Base-by-base conservation (phyloP, 208 protist genomes). In the Trypanosoma mega region DNA sequence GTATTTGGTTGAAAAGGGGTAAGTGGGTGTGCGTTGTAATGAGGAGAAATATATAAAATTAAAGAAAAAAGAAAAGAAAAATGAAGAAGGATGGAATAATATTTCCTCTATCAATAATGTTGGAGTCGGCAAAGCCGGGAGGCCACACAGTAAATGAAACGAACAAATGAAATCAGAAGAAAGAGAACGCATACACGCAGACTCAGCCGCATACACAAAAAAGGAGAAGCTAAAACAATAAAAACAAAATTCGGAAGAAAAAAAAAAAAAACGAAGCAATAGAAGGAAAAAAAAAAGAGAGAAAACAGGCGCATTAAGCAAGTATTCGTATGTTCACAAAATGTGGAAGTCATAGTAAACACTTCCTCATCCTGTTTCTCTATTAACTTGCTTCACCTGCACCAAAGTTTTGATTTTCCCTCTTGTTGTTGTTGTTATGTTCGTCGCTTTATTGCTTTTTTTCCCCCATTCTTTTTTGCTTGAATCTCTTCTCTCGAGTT, bases 171-270 rank as follows among this genome's bases (percentile, higher is more conserved):
- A 36, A 54, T 24, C 21, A 37, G 27, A 33, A 56, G 11, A 43
- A 8, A 20, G 2, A 24, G 8, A 44, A 56, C 27, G 44, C 3
- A 27, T 54, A 41, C n/a, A 12, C 24, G 12, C 5, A 16, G 9
- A 47, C 31, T 7, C 29, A 37, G 7, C 21, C 20, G 6, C 31
- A 5, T 7, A 30, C 33, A 39, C 51, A 5, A 18, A 54, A 8
- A 6, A 34, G 4, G 34, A 24, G 47, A 51, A 54, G 27, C 1
- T 31, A 48, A 18, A 39, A 23, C 1, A 48, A 33, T 4, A 21
- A 30, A 46, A 2, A 24, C 2, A 59, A 45, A 26, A 23, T 27
- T 23, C 41, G 29, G 18, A 23, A 27, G 45, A 57, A 57, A 57
- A 43, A 53, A 62, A 11, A 31, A 3, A 20, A 16, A 62, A 50